Percentiles rank a stretch among this genome's conserved stretches.
Evolutionary conservation across 768 basidiomycete species (phyloP).

Genomic region (Tubosaeta sp.): DNA sequence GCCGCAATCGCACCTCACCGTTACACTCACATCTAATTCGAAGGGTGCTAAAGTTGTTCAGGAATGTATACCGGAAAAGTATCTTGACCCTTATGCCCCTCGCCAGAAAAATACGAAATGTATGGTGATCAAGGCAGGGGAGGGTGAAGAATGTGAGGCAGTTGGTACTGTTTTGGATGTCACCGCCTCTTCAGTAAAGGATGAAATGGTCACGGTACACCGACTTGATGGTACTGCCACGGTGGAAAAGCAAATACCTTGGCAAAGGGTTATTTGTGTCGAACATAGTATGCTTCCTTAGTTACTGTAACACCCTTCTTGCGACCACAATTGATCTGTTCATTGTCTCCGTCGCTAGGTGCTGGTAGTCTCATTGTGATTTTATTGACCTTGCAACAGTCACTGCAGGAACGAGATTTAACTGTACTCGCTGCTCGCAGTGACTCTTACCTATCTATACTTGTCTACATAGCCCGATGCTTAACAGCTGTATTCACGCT

Average conservation of each 20-base stretch:
- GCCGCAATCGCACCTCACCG: background rate
- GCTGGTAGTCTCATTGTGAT: too few species aligned
- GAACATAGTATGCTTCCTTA: background rate
- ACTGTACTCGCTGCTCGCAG: too few species aligned
- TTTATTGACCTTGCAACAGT: too few species aligned
- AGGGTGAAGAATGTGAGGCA: background rate
- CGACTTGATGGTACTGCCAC: background rate
- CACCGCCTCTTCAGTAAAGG: background rate
- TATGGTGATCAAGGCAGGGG: background rate
- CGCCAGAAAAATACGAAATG: background rate
- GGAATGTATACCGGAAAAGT: background rate
- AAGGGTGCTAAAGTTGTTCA: background rate
- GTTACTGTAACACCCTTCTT: too few species aligned
- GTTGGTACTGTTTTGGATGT: background rate
- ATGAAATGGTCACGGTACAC: background rate
- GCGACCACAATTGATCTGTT: too few species aligned
- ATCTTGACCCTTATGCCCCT: background rate
- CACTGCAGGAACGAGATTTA: too few species aligned
- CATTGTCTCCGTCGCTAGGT: too few species aligned
- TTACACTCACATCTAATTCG: background rate
- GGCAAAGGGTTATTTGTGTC: background rate
- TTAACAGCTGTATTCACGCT: too few species aligned
- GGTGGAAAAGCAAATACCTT: background rate
- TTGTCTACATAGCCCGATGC: too few species aligned
- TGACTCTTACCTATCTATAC: too few species aligned